Conservation (phyloP, 2,329 filamentous ascomycete genomes). For the Penicillium sp. region DNA sequence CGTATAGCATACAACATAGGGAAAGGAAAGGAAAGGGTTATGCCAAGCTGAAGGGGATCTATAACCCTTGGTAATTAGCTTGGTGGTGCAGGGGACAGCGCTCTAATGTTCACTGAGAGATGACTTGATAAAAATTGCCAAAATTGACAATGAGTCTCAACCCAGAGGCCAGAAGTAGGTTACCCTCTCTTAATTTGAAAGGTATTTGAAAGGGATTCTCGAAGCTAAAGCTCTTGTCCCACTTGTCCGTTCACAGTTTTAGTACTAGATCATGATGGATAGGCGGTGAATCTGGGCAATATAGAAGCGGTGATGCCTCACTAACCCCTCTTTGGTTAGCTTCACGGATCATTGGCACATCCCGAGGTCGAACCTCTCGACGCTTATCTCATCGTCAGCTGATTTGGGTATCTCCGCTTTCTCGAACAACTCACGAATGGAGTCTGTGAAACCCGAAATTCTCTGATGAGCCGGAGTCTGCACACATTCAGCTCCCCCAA, state of each 20-base stretch:
- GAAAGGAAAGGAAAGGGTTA: too few species aligned
- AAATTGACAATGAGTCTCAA: too few species aligned
- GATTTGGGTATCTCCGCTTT: conserved; percentile 10
- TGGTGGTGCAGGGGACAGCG: too few species aligned
- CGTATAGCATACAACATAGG: too few species aligned
- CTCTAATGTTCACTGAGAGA: too few species aligned
- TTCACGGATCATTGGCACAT: not conserved
- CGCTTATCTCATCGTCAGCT: conserved; percentile 6
- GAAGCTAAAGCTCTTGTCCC: too few species aligned
- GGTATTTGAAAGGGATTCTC: too few species aligned
- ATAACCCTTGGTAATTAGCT: too few species aligned
- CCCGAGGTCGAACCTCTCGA: not conserved
- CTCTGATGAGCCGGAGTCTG: conserved; percentile 8
- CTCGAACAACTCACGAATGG: not conserved
- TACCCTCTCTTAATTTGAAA: too few species aligned
- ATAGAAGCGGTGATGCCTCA: not conserved
- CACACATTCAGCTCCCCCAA: conserved; percentile 23
- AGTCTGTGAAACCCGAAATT: conserved; percentile 2
- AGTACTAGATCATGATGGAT: not conserved
- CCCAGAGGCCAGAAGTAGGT: too few species aligned
- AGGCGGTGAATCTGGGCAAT: not conserved
- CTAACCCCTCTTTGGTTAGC: not conserved
- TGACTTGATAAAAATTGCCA: too few species aligned
- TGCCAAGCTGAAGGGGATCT: too few species aligned
- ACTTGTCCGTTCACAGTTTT: not conserved